Conservation (phyloP, 2,329 filamentous ascomycete genomes). For the Trichoderma koningii region DNA sequence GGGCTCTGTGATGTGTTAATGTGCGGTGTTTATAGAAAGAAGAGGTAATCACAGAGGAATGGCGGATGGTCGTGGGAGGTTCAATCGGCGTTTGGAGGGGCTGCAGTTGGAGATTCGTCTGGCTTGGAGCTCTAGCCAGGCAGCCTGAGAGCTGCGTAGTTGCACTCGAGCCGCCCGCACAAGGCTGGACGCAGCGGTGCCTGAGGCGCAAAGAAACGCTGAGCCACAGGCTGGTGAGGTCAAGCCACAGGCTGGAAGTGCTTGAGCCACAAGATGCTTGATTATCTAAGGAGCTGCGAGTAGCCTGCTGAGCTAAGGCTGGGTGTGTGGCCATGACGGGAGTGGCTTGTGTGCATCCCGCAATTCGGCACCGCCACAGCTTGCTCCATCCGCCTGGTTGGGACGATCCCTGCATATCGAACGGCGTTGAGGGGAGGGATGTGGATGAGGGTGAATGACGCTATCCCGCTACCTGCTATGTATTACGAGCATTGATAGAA, state of each 20-base stretch:
- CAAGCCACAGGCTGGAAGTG: conserved; percentile 22
- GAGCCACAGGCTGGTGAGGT: neutral
- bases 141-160: conserved; percentile 49
- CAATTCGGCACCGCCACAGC: conserved; percentile 21
- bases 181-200: conserved; percentile 37
- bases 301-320: conserved; percentile 10
- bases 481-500: neutral
- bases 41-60: neutral
- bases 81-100: conserved; percentile 22
- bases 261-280: neutral
- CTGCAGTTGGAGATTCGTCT: conserved; percentile 26
- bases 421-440: conserved; percentile 3
- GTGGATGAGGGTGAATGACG: neutral
- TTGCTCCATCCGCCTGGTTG: neutral
- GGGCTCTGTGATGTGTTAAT: neutral
- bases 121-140: conserved; percentile 43
- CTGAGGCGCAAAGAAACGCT: conserved; percentile 35
- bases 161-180: conserved; percentile 31
- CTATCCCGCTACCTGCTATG: conserved; percentile 1
- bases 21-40: too few species aligned
- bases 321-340: conserved; percentile 16
- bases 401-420: conserved; percentile 25
- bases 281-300: neutral
- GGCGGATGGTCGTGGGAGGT: conserved; percentile 7
- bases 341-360: conserved; percentile 26